These are phyloP conservation scores for Neophaeococcomyces mojaviensis DNA, from an alignment of 2,329 filamentous ascomycete genomes.

Conservation along the genomic window DNA sequence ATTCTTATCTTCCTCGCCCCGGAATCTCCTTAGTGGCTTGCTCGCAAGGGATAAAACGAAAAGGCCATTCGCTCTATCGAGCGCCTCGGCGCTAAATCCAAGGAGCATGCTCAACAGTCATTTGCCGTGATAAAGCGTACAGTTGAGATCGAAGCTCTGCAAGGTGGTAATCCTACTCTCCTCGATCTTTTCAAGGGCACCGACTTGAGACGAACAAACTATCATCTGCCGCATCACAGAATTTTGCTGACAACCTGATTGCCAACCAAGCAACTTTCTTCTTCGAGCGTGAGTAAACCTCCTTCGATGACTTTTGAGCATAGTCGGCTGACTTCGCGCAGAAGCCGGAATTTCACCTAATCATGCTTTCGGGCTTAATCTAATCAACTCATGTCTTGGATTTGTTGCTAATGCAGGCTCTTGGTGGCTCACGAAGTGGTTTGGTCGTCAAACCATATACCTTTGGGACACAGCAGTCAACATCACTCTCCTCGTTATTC, in stretches of 20 bases:
- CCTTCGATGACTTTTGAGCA: not conserved
- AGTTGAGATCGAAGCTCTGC: slow-evolving; percentile 27
- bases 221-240: slow-evolving; percentile 29
- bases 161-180: slow-evolving; percentile 24
- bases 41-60: slow-evolving; percentile 41
- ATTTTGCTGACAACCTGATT: slow-evolving; percentile 38
- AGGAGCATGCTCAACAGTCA: slow-evolving; percentile 29
- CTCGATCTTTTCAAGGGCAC: slow-evolving; percentile 29
- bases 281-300: slow-evolving; percentile 24
- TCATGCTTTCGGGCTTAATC: slow-evolving; percentile 26
- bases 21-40: slow-evolving; percentile 50
- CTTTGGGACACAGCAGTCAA: slow-evolving; percentile 32
- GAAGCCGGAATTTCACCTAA: slow-evolving; percentile 26
- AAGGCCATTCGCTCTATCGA: slow-evolving; percentile 40
- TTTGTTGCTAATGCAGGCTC: slow-evolving; percentile 31
- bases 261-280: slow-evolving; percentile 2
- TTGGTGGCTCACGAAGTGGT: slow-evolving; percentile 31
- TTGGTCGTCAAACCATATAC: slow-evolving; percentile 24
- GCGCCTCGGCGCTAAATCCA: slow-evolving; percentile 42
- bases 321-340: slow-evolving; percentile 14
- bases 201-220: slow-evolving; percentile 26
- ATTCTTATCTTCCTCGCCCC: slow-evolving; percentile 46
- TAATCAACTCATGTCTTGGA: slow-evolving; percentile 27
- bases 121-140: slow-evolving; percentile 32
- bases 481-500: slow-evolving; percentile 30